Conservation (phyloP, 441 rosid species). For the Pelargonium citronellum region DNA sequence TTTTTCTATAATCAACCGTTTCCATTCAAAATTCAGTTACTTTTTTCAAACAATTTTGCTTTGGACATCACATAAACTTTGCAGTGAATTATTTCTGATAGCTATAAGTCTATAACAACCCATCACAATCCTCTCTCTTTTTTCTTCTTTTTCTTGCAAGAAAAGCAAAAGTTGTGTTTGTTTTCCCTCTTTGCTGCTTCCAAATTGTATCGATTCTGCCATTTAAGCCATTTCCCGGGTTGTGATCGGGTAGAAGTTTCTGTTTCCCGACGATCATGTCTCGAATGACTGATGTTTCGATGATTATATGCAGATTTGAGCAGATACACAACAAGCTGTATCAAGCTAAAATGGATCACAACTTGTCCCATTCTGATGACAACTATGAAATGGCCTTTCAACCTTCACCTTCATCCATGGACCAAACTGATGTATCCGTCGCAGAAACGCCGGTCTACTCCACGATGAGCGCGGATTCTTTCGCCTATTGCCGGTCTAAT, state of each 20-base stretch:
- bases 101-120: slow-evolving; percentile 12
- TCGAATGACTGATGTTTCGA: neutral
- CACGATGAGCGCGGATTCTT: slow-evolving; percentile 57
- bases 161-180: slow-evolving; percentile 22
- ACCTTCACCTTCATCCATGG: no score
- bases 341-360: slow-evolving; percentile 33
- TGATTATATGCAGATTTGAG: slow-evolving; percentile 36
- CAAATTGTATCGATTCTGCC: slow-evolving; percentile 20
- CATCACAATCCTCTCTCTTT: slow-evolving; percentile 10
- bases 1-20: slow-evolving; percentile 11
- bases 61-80: slow-evolving; percentile 18
- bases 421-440: no score
- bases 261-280: neutral
- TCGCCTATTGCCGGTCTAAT: slow-evolving; percentile 44
- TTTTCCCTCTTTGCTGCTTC: slow-evolving; percentile 14
- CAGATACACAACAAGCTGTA: slow-evolving; percentile 4
- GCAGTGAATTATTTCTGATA: slow-evolving; percentile 25
- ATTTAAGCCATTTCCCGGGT: slow-evolving; percentile 26
- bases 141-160: slow-evolving; percentile 33
- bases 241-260: neutral
- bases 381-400: slow-evolving; percentile 35
- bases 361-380: slow-evolving; percentile 37
- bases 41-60: slow-evolving; percentile 8
- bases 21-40: slow-evolving; percentile 31
- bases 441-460: slow-evolving; percentile 57